Conservation (phyloP, 768 basidiomycete genomes). For the Tremella fuciformis region DNA sequence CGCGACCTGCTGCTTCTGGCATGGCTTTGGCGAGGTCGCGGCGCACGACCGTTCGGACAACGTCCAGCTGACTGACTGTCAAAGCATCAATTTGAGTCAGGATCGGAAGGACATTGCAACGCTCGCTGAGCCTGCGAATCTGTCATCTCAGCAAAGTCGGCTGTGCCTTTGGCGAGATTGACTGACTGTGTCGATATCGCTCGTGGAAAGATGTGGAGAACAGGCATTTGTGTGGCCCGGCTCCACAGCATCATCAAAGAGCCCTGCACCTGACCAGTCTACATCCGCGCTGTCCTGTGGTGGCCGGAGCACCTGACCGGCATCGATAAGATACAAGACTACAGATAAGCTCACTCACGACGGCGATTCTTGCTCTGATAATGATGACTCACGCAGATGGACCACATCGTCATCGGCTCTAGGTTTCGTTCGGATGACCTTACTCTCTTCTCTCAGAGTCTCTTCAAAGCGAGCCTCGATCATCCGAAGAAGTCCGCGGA, state of each 20-base stretch:
- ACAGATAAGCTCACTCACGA: background rate
- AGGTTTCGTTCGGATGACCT: slow-evolving; percentile 25
- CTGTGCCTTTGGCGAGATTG: too few relatives aligned
- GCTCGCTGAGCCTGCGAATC: slow-evolving; percentile 27
- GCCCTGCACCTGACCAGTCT: slow-evolving; percentile 33
- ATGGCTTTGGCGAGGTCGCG: slow-evolving; percentile 22
- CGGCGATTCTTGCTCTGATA: background rate
- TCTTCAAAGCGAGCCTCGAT: slow-evolving; percentile 39
- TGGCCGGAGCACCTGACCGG: slow-evolving; percentile 27
- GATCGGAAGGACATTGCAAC: slow-evolving; percentile 39
- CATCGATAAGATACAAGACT: slow-evolving; percentile 45
- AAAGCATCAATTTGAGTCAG: slow-evolving; percentile 33
- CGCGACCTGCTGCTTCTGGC: slow-evolving; percentile 16
- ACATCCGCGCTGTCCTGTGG: slow-evolving; percentile 10
- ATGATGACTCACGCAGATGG: slow-evolving; percentile 40
- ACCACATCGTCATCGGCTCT: slow-evolving; percentile 32
- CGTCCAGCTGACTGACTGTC: slow-evolving; percentile 23
- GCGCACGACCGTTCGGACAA: slow-evolving; percentile 21
- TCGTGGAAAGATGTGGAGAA: too few relatives aligned
- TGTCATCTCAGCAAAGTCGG: slow-evolving; percentile 13
- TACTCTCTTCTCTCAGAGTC: slow-evolving; percentile 35
- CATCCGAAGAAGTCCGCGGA: slow-evolving; percentile 29
- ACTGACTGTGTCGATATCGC: slow-evolving; percentile 33
- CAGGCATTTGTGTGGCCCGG: too few relatives aligned
- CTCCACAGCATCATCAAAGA: slow-evolving; percentile 22